Evolutionary conservation across 176 grass and related monocot species (phyloP).

Genomic region (Avena eriantha): DNA sequence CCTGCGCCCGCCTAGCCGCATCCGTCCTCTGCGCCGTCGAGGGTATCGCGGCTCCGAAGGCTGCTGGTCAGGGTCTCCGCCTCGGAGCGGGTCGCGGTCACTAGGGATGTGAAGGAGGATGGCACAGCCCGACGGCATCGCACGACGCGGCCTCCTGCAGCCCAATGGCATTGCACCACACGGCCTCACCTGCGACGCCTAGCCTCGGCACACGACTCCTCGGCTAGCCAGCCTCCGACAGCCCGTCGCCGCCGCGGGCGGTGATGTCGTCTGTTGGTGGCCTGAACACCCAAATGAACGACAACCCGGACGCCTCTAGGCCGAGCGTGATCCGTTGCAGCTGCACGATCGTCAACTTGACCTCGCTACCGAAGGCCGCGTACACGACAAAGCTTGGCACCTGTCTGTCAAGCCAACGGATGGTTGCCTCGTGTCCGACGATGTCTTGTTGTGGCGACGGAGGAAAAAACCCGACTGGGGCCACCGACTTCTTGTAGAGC

Average conservation of each 20-base stretch:
- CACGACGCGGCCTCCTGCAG: too few relatives aligned
- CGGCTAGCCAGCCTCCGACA: constrained; percentile 35
- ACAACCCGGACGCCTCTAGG: constrained; percentile 54
- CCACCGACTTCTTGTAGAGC: constrained; percentile 53
- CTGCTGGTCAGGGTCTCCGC: too few relatives aligned
- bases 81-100: too few relatives aligned
- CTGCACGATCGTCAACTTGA: constrained; percentile 48
- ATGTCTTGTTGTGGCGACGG: constrained; percentile 36
- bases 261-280: constrained; percentile 1
- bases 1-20: too few relatives aligned
- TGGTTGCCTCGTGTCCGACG: constrained; percentile 13
- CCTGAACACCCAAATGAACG: constrained; percentile 71
- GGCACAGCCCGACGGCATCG: too few relatives aligned
- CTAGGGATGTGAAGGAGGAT: too few relatives aligned
- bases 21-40: too few relatives aligned
- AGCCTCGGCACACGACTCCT: constrained; percentile 49
- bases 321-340: constrained; percentile 57
- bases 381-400: constrained; percentile 55
- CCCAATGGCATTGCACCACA: too few relatives aligned
- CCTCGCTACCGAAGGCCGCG: constrained; percentile 76
- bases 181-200: constrained; percentile 57
- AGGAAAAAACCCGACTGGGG: constrained; percentile 54
- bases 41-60: too few relatives aligned
- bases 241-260: background rate
- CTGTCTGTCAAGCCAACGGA: constrained; percentile 56